Evolutionary conservation across 176 grass and related monocot species (phyloP).

Genomic region (Oryza officinalis): DNA sequence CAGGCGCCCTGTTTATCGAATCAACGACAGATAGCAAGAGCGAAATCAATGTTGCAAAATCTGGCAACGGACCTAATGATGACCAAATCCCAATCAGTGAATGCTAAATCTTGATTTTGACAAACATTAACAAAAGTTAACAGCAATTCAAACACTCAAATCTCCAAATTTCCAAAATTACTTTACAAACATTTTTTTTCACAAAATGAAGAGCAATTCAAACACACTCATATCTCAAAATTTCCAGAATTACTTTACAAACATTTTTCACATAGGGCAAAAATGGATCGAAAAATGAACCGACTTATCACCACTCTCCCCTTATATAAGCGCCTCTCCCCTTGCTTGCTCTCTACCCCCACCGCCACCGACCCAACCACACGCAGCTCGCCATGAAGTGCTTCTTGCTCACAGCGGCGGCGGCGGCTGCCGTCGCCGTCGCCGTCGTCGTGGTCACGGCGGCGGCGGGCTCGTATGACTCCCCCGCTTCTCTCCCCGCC

Average conservation of each 20-base stretch:
- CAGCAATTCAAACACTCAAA: not conserved
- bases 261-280: not conserved
- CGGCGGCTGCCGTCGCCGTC: not conserved
- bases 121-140: not conserved
- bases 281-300: too few species aligned
- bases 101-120: not conserved
- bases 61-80: not conserved
- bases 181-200: not conserved
- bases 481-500: not conserved
- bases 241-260: not conserved
- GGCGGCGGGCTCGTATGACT: conserved; percentile 10
- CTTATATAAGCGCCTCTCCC: conserved; percentile 26
- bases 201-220: not conserved
- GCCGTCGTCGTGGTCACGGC: conserved; percentile 28
- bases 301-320: not conserved
- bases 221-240: not conserved
- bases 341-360: conserved; percentile 14
- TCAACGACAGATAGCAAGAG: not conserved
- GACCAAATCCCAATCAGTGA: not conserved
- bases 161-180: not conserved
- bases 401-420: conserved; percentile 20
- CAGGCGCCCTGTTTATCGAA: not conserved
- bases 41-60: not conserved
- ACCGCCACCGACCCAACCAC: not conserved
- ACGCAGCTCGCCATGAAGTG: conserved; percentile 30